These are phyloP conservation scores for Venturia aucupariae DNA, from an alignment of 2,329 filamentous ascomycete genomes.

Conservation along the genomic window DNA sequence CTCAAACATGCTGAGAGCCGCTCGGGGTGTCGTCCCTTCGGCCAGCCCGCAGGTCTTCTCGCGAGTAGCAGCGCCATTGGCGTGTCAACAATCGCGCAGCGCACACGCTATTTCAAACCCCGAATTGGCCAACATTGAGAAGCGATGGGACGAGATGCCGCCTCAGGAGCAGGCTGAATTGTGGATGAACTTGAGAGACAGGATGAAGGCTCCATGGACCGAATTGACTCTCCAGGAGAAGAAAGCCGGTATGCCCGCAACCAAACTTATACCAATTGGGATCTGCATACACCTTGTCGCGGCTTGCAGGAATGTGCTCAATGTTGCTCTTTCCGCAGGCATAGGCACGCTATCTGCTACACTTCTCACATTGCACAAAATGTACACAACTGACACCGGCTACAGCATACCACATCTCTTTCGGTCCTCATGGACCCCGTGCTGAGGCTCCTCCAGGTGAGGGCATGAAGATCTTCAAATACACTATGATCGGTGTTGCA, in stretches of 20 bases:
- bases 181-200: slow-evolving; percentile 96
- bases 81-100: slow-evolving; percentile 42
- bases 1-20: slow-evolving; percentile 31
- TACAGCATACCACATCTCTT: slow-evolving; percentile 97
- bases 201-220: slow-evolving; percentile 97
- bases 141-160: slow-evolving; percentile 96
- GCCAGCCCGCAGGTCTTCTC: slow-evolving; percentile 5
- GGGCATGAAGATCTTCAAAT: slow-evolving; percentile 65
- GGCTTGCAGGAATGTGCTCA: slow-evolving; percentile 7
- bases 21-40: slow-evolving; percentile 1
- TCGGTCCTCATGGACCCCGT: slow-evolving; percentile 91
- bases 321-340: slow-evolving; percentile 13
- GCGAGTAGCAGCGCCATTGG: slow-evolving; percentile 1
- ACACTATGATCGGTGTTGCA: slow-evolving; percentile 59
- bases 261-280: slow-evolving; percentile 1
- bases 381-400: slow-evolving; percentile 18
- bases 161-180: slow-evolving; percentile 98
- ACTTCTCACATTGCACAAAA: slow-evolving; percentile 18
- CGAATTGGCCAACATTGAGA: slow-evolving; percentile 95
- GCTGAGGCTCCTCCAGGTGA: slow-evolving; percentile 76
- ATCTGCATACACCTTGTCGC: slow-evolving; percentile 8
- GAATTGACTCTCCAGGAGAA: slow-evolving; percentile 95
- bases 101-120: slow-evolving; percentile 96
- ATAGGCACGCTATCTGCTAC: slow-evolving; percentile 9
- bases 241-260: slow-evolving; percentile 79